Evolutionary conservation across 768 basidiomycete genomes (phyloP).

Genomic region (Auriscalpium vulgare): DNA sequence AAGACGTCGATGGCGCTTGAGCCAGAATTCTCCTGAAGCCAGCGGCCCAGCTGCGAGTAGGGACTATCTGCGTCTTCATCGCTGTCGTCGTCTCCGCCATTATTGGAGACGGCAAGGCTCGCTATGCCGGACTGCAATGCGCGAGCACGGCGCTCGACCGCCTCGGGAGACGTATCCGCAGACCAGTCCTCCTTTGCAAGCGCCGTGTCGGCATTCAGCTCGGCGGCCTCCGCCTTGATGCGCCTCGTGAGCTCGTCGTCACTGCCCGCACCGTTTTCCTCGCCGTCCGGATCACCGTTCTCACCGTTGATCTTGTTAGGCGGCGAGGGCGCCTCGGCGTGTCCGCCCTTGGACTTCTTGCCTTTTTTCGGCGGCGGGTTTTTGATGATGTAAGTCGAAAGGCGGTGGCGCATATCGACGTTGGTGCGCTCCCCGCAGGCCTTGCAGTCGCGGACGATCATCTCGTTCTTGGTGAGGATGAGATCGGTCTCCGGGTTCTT

Average conservation of each 20-base stretch:
- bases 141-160: conserved; percentile 76
- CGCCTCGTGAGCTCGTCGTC: conserved; percentile 86
- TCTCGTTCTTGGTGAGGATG: conserved; percentile 80
- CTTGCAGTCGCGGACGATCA: conserved; percentile 95
- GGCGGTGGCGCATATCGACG: conserved; percentile 95
- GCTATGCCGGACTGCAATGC: conserved; percentile 57
- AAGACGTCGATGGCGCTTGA: conserved; percentile 60
- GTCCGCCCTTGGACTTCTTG: conserved; percentile 55
- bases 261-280: conserved; percentile 40
- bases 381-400: conserved; percentile 93
- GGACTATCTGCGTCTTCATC: conserved; percentile 85
- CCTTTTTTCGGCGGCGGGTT: conserved; percentile 90
- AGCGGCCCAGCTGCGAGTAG: conserved; percentile 72
- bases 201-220: conserved; percentile 54
- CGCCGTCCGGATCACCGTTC: conserved; percentile 34
- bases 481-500: conserved; percentile 99
- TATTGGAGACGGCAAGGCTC: conserved; percentile 35
- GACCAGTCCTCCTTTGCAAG: conserved; percentile 79
- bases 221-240: conserved; percentile 85
- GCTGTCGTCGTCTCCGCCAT: conserved; percentile 78
- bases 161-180: conserved; percentile 84
- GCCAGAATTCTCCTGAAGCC: conserved; percentile 70
- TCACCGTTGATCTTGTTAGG: conserved; percentile 28
- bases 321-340: conserved; percentile 38
- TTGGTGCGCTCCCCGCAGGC: conserved; percentile 91